Conservation (phyloP, 2,329 filamentous ascomycete genomes). For the Xylaria sp. region DNA sequence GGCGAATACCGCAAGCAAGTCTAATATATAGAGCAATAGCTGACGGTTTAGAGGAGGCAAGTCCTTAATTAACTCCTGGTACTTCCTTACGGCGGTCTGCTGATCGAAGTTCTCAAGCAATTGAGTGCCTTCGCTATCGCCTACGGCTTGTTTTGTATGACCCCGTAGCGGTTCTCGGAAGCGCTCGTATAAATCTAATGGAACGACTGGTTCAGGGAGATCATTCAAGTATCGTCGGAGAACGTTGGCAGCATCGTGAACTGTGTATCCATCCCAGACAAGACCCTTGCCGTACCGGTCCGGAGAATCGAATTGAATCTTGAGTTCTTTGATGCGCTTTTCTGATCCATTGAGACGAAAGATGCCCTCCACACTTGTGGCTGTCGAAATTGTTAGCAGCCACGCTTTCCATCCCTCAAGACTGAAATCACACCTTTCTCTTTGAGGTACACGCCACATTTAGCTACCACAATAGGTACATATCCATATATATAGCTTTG, state of each 20-base stretch:
- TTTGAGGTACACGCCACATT: slow-evolving; percentile 96
- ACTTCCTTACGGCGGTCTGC: slow-evolving; percentile 78
- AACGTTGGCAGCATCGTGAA: slow-evolving; percentile 98
- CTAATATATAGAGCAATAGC: slow-evolving; percentile 92
- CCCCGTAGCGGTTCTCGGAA: slow-evolving; percentile 85
- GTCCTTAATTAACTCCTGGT: slow-evolving; percentile 91
- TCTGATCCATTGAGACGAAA: slow-evolving; percentile 96
- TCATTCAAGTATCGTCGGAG: slow-evolving; percentile 95
- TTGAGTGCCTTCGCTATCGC: slow-evolving; percentile 74
- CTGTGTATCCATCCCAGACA: slow-evolving; percentile 96
- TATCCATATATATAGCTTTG: slow-evolving; percentile 99
- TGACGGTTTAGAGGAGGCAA: slow-evolving; percentile 93
- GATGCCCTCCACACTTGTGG: slow-evolving; percentile 94
- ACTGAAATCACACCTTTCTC: slow-evolving; percentile 80
- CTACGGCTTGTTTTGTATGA: slow-evolving; percentile 76
- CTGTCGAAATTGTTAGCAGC: slow-evolving; percentile 59
- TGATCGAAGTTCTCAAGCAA: slow-evolving; percentile 80
- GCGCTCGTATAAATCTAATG: slow-evolving; percentile 88
- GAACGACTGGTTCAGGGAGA: slow-evolving; percentile 95
- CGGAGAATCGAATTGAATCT: slow-evolving; percentile 90
- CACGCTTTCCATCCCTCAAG: slow-evolving; percentile 13
- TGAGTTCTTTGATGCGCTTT: slow-evolving; percentile 97
- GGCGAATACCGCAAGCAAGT: slow-evolving; percentile 94
- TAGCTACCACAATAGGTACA: slow-evolving; percentile 97
- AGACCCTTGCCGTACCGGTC: slow-evolving; percentile 96